Base-by-base conservation (phyloP, 495 filamentous ascomycete species). In the Penicillium verhagenii region DNA sequence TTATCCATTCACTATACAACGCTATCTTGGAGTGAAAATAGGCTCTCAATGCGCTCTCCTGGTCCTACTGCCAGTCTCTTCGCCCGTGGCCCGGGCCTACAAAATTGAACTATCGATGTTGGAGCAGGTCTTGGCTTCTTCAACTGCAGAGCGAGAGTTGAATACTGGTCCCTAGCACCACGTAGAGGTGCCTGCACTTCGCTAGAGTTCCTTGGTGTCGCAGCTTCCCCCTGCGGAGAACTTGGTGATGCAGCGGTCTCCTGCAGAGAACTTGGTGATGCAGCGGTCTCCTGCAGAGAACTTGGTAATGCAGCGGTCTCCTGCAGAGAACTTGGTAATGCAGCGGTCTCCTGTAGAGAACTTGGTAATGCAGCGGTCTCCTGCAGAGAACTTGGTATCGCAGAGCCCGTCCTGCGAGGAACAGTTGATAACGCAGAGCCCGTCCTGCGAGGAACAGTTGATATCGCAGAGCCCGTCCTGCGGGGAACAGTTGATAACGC, bases 61-160 rank as follows among this genome's bases (percentile, higher is more conserved):
- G 21, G 40, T 21, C 40, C 21, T 44, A 19, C 18, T 42, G 10
- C 21, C 40, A 44, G 40, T 25, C 40, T 44, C 40, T 44, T 44
- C 40, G 40, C 40, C 40, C 40, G 40, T 44, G 40, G 40, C 40
- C 40, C 40, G 20, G 21, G 40, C 40, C 21, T 44, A 44, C 8
- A 44, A 14, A 44, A 25, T 8, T 23, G 40, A 25, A 14, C 7
- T 25, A 44, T 44, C 0, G 21, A 44, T 44, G 20, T 8, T n/a
- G 3, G 40, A 4, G 40, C 21, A 44, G 40, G 40, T 44, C 40
- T 35, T 35, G 11, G 31, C 31, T 35, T 35, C 31, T 35, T 35
- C 13, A 35, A 35, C 6, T 35, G 6, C 2, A 35, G 31, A 35
- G 31, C 13, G 31, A 35, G 31, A 2, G 6, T n/a, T 35, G 11